Conservation (phyloP, 2,329 filamentous ascomycete species). For the Aspergillus sp. region DNA sequence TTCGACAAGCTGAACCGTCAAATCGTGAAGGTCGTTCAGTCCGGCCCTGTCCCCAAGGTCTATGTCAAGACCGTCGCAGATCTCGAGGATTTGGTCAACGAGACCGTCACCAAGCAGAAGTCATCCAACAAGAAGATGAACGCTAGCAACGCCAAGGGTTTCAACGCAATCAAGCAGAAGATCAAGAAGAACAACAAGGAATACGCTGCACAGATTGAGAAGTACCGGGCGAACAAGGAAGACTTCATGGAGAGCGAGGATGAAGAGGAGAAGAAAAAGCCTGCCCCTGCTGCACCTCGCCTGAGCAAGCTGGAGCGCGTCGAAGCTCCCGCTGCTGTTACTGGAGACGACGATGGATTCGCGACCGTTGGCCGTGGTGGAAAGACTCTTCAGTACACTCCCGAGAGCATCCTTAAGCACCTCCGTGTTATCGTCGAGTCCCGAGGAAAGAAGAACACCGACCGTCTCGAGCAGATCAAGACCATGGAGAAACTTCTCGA, state of each 20-base stretch:
- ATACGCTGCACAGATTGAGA: slow-evolving; percentile 81
- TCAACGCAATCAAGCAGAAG: slow-evolving; percentile 97
- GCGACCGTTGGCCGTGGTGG: slow-evolving; percentile 85
- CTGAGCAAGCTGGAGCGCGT: slow-evolving; percentile 47
- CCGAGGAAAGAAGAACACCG: slow-evolving; percentile 98
- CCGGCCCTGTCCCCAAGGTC: slow-evolving; percentile 78
- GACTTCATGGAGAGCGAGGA: slow-evolving; percentile 73
- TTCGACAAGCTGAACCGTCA: slow-evolving; percentile 94
- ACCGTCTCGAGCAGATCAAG: slow-evolving; percentile 89
- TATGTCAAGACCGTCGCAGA: slow-evolving; percentile 94
- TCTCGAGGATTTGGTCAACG: slow-evolving; percentile 90
- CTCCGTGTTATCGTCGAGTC: slow-evolving; percentile 90
- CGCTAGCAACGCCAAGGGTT: slow-evolving; percentile 85
- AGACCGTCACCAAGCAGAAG: slow-evolving; percentile 93
- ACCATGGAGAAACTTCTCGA: slow-evolving; percentile 95
- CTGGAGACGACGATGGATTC: slow-evolving; percentile 79
- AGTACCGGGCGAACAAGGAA: slow-evolving; percentile 82
- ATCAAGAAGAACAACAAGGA: slow-evolving; percentile 99
- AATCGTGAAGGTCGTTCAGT: slow-evolving; percentile 73
- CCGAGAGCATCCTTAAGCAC: slow-evolving; percentile 98
- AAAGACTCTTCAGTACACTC: slow-evolving; percentile 85
- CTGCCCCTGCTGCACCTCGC: slow-evolving; percentile 50
- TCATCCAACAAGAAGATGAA: slow-evolving; percentile 98
- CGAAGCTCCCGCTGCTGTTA: slow-evolving; percentile 51
- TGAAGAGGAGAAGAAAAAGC: slow-evolving; percentile 68